A percentile compares a stretch with the other conserved stretches of the same genome.
Evolutionary conservation across 1,139 yeast genomes (phyloP).

Genomic region (Casaregolazyma suthepensis): DNA sequence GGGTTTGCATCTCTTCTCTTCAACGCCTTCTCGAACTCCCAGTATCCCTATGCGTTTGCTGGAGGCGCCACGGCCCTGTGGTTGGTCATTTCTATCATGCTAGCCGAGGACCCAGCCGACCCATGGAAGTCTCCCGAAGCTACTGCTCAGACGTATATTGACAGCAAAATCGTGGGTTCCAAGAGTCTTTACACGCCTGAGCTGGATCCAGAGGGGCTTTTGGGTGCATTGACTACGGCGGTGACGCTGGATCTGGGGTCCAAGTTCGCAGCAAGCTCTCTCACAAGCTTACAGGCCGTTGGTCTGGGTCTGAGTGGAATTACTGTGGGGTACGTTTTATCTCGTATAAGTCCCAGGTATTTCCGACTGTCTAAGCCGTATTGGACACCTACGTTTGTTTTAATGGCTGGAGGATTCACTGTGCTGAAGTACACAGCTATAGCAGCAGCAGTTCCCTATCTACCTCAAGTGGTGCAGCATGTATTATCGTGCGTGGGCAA

Average conservation of each 20-base stretch:
- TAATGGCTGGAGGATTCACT: constrained; percentile 30
- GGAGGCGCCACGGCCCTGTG: constrained; percentile 24
- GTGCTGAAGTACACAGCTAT: constrained; percentile 27
- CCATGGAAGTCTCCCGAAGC: constrained; percentile 27
- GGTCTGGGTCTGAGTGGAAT: constrained; percentile 26
- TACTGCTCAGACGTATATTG: constrained; percentile 33
- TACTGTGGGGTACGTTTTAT: constrained; percentile 25
- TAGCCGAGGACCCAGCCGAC: constrained; percentile 22
- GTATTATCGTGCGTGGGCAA: constrained; percentile 27
- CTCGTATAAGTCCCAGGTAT: constrained; percentile 27
- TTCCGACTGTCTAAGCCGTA: constrained; percentile 33
- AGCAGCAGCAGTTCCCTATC: constrained; percentile 20
- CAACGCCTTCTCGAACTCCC: constrained; percentile 1
- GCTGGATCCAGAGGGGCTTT: constrained; percentile 36
- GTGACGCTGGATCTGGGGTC: constrained; percentile 34
- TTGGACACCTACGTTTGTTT: constrained; percentile 35
- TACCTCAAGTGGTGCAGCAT: constrained; percentile 22
- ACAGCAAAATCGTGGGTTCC: constrained; percentile 22
- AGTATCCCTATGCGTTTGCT: constrained; percentile 18
- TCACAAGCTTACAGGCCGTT: constrained; percentile 22
- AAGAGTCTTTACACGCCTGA: constrained; percentile 24
- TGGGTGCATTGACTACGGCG: constrained; percentile 32
- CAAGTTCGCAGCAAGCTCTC: constrained; percentile 25
- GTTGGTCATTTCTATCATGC: constrained; percentile 24
- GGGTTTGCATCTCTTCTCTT: constrained; percentile 31